phyloP scores from a whole-genome alignment of 768 basidiomycete species.

The Suillus paluster region DNA sequence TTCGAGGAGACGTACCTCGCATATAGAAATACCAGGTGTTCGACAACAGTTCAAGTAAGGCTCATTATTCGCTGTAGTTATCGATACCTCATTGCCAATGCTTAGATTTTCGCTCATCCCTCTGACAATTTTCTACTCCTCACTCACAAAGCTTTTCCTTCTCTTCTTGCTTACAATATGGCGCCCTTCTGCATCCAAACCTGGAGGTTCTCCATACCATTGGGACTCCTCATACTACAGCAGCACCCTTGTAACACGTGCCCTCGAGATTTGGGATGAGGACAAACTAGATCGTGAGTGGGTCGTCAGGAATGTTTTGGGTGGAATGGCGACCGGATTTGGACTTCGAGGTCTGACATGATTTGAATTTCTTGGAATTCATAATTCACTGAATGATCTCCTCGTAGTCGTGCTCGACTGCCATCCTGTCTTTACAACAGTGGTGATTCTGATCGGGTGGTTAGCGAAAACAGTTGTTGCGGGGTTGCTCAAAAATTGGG shows the following conservation, averaged over 20 bases:
- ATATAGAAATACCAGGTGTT: slow-evolving; percentile 48
- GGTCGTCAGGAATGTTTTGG: slow-evolving; percentile 82
- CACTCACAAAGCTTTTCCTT: slow-evolving; percentile 81
- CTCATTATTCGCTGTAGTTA: slow-evolving; percentile 7
- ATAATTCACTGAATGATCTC: slow-evolving; percentile 6
- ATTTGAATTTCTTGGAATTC: neutral
- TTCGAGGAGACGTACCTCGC: slow-evolving; percentile 24
- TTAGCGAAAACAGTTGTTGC: slow-evolving; percentile 67
- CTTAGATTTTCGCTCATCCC: slow-evolving; percentile 73
- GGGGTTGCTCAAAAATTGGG: slow-evolving; percentile 65
- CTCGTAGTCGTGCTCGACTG: slow-evolving; percentile 74
- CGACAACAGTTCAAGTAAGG: slow-evolving; percentile 65
- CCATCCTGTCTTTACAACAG: slow-evolving; percentile 72
- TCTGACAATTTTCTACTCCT: slow-evolving; percentile 82
- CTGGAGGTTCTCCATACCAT: slow-evolving; percentile 23
- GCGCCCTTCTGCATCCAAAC: slow-evolving; percentile 50
- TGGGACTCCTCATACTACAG: slow-evolving; percentile 31
- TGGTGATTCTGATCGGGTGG: slow-evolving; percentile 81
- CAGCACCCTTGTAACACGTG: slow-evolving; percentile 40
- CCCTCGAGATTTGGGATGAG: slow-evolving; percentile 66
- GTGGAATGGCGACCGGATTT: slow-evolving; percentile 88
- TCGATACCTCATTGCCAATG: neutral
- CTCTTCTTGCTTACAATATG: slow-evolving; percentile 84
- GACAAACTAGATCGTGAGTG: slow-evolving; percentile 80
- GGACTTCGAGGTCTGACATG: slow-evolving; percentile 68